These are phyloP conservation scores for Ajuga chamaepitys DNA, from an alignment of 257 asterid genomes.

Conservation along the genomic window DNA sequence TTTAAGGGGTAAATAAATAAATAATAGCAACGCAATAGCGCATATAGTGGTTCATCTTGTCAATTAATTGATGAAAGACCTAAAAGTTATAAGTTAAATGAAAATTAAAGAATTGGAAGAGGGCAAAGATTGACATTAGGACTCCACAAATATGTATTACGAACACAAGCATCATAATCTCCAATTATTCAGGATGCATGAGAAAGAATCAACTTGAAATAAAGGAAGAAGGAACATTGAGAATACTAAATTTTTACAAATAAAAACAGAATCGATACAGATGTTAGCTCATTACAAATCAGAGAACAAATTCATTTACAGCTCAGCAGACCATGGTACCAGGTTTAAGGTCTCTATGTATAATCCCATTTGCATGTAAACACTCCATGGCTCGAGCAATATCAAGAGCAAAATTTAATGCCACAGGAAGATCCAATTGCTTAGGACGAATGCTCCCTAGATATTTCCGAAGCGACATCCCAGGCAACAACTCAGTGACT, in stretches of 20 bases:
- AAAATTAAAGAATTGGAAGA: background rate
- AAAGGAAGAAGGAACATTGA: background rate
- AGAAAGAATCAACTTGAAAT: background rate
- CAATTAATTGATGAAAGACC: background rate
- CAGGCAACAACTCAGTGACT: conserved; percentile 88
- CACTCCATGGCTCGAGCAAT: conserved; percentile 94
- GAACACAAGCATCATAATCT: conserved; percentile 4
- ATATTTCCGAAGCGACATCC: conserved; percentile 92
- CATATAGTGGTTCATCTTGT: background rate
- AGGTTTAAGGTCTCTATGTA: conserved; percentile 95
- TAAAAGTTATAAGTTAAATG: background rate
- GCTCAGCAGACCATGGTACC: conserved; percentile 50
- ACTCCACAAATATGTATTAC: background rate
- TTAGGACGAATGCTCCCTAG: conserved; percentile 75
- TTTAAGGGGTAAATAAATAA: background rate
- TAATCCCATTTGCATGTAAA: conserved; percentile 89
- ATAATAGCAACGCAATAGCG: background rate
- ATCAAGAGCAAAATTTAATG: conserved; percentile 76
- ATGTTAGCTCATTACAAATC: conserved; percentile 10
- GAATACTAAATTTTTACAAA: conserved; percentile 2
- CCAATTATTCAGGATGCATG: background rate
- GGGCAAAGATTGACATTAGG: background rate
- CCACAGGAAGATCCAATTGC: conserved; percentile 66
- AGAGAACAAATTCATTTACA: conserved; percentile 20
- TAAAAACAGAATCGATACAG: conserved; percentile 1